A percentile compares a stretch with the other conserved stretches of the same genome.
Conservation (phyloP, 176 grass and related monocot genomes). For the Canna indica region DNA sequence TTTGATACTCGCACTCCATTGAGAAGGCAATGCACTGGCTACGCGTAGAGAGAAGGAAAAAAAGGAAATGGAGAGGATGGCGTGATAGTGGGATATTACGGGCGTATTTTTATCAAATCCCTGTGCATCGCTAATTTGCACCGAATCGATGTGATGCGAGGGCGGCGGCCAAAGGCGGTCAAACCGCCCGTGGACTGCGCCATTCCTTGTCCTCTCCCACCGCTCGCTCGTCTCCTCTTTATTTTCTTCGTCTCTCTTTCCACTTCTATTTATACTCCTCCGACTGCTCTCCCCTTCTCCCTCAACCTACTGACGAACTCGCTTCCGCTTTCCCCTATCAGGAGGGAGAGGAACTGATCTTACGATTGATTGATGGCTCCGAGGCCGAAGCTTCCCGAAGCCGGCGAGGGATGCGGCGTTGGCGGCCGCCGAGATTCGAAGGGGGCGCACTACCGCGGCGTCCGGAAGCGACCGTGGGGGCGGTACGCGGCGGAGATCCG, state of each 20-base stretch:
- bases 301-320: background rate
- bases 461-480: slow-evolving; percentile 77
- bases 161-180: slow-evolving; percentile 1
- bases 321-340: background rate
- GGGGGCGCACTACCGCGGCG: background rate
- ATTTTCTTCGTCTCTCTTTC: background rate
- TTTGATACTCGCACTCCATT: too few species aligned
- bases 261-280: background rate
- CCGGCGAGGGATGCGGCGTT: background rate
- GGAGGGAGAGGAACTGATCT: background rate
- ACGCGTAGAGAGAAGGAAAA: too few species aligned
- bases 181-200: background rate
- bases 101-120: background rate
- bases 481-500: slow-evolving; percentile 89
- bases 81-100: background rate
- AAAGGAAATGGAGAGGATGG: too few species aligned
- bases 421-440: background rate
- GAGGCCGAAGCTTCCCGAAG: background rate
- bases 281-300: background rate
- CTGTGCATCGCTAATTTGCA: background rate
- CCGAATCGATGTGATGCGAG: background rate
- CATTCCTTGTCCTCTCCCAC: background rate
- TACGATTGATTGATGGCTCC: background rate
- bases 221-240: background rate
- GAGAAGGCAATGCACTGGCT: too few species aligned